Percentiles rank a stretch among this genome's conserved stretches.
phyloP scores from a whole-genome alignment of 768 basidiomycete genomes.

The Neoboletus brunneissimus region DNA sequence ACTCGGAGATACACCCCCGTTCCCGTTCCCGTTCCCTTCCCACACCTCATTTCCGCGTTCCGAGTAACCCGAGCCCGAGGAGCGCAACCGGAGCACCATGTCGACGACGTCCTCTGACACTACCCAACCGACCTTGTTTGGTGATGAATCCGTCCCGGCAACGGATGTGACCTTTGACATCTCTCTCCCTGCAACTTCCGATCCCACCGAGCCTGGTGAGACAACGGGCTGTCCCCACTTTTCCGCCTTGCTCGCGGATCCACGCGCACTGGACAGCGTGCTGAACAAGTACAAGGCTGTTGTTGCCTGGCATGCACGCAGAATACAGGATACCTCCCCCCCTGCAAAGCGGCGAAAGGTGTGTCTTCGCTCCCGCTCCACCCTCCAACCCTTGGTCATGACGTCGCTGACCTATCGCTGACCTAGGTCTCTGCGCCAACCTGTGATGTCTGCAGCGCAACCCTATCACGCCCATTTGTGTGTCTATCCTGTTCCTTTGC shows the following conservation, averaged over 20 bases:
- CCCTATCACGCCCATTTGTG: conserved; percentile 63
- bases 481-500: conserved; percentile 70
- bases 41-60: background rate
- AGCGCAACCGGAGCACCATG: conserved; percentile 15
- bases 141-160: conserved; percentile 19
- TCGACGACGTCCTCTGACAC: conserved; percentile 32
- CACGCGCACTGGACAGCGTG: conserved; percentile 25
- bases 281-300: conserved; percentile 52
- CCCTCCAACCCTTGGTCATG: background rate
- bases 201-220: conserved; percentile 9
- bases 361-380: conserved; percentile 12
- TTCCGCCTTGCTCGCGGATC: conserved; percentile 35
- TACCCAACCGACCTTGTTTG: conserved; percentile 30
- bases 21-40: background rate
- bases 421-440: conserved; percentile 53
- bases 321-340: conserved; percentile 44
- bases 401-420: background rate
- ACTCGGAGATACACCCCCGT: background rate
- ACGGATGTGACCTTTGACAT: conserved; percentile 13
- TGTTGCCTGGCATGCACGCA: conserved; percentile 52
- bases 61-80: background rate
- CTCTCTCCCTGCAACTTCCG: conserved; percentile 10
- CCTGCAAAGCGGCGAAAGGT: conserved; percentile 68
- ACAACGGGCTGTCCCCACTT: conserved; percentile 41
- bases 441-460: conserved; percentile 56